Evolutionary conservation across 352 stramenopile genomes (phyloP).

Genomic region (Phytopythium chamaehyphon): DNA sequence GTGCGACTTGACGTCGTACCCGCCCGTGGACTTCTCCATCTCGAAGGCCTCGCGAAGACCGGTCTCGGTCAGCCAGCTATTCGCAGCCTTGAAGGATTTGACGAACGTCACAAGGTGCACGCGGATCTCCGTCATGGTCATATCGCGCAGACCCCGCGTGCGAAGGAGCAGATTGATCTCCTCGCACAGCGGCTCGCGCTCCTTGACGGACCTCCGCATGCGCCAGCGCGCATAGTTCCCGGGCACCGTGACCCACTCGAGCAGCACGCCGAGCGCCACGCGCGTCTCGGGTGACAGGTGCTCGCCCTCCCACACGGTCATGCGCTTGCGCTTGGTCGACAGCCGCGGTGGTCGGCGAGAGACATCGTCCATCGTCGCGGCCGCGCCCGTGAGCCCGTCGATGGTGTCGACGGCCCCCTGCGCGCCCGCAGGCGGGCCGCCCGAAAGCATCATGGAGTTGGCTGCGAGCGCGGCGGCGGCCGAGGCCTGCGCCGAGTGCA

Average conservation of each 20-base stretch:
- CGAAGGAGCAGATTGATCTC: constrained; percentile 36
- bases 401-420: not conserved
- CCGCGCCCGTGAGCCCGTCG: not conserved
- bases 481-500: constrained; percentile 4
- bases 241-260: constrained; percentile 31
- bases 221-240: constrained; percentile 39
- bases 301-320: constrained; percentile 9
- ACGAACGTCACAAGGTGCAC: constrained; percentile 23
- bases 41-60: constrained; percentile 21
- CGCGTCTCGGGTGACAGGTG: constrained; percentile 10
- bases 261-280: constrained; percentile 17
- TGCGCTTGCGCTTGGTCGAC: constrained; percentile 12
- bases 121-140: constrained; percentile 21
- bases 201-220: constrained; percentile 11
- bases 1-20: constrained; percentile 23
- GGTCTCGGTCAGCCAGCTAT: constrained; percentile 26
- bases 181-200: constrained; percentile 25
- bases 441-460: not conserved
- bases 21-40: constrained; percentile 15
- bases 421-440: not conserved
- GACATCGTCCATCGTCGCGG: not conserved
- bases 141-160: constrained; percentile 18
- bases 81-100: constrained; percentile 30
- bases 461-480: not conserved
- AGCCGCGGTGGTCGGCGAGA: not conserved